Evolutionary conservation across 495 filamentous ascomycete species (phyloP), one percentile per base, ranked within the genome.

Genomic region (Tuber umbilicatum): DNA sequence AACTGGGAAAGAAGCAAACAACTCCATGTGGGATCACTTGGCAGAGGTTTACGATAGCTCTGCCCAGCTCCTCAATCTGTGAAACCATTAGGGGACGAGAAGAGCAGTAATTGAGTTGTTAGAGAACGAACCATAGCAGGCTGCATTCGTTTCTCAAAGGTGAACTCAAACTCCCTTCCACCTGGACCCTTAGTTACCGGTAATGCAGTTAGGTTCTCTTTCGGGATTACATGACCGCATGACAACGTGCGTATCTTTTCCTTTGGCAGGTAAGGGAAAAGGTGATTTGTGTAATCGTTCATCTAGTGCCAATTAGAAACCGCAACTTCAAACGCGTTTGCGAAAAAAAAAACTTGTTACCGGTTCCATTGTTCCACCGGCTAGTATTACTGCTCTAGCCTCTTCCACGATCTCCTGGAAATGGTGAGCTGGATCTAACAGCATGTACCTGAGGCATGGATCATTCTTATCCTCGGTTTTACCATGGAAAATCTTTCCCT

Each of bases 281-380:
- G 87, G 79, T 97, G 91, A 9, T 89, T 87, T 70, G 86, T 88
- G 82, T 97, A 98, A 82, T 97, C 95, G 38, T 89, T 87, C 87
- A 99, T 95, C 87, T 90, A 73, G 41, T 3, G 45, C 38, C 70
- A 69, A 38, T 75, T 68, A 75, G 27, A 70, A 69, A 72, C 21
- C 23, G 35, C 50, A 31, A 23, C 31, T 16, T 19, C 16, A 31
- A 45, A 31, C 64, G 64, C 31, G 69, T 45, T 50, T 6, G 14
- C 50, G 17, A 73, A 79, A 17, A 10, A 27, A 21, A 73, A 79
- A 17, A 10, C 35, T 19, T 50, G 67, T 80, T 84, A 91, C 89
- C 4, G 96, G 95, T 50, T 94, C 96, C 96, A 99, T 99, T 14
- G 95, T 99, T 4, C 95, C 95, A 71, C 95, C 95, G 19, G 93